Evolutionary conservation across 257 asterid genomes (phyloP), one percentile per base, ranked within the genome.

Genomic region (Jacaranda copaia): DNA sequence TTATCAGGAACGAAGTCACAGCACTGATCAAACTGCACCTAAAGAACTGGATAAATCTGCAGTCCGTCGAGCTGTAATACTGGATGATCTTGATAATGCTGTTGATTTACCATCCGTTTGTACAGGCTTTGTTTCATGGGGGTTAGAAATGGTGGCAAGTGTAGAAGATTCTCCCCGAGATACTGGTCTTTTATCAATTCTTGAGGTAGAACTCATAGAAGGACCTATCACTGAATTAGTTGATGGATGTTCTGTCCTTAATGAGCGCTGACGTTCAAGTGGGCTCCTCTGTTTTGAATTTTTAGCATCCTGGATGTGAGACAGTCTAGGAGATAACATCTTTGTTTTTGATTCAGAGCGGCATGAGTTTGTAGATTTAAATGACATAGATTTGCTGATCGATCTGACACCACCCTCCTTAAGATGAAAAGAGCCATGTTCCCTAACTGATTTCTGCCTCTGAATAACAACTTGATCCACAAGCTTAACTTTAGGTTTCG

Each of bases 401-500:
- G 96, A 81, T 90, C 90, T 88, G 62, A 64, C 71, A 49, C 63
- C 77, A 51, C 93, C 94, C 51, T 90, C 97, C 86, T 89, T 90
- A 35, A 25, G 78, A 49, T 85, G 90, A 56, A 82, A 81, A 67
- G 92, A 79, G 77, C 86, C 74, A 39, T 85, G 81, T 65, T 87
- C 97, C 65, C 87, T 91, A 51, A 77, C 86, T 62, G 90, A 82
- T 85, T 91, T 93, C 79, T 84, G 97, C 89, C 92, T 89, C 86
- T 77, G 93, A 65, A 84, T 81, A 75, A 79, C 80, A 84, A 81
- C 96, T 81, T 90, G 91, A 80, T 88, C 97, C 32, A 85, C 89
- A 75, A 84, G 97, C 83, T 86, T 89, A 81, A 87, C 89, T 77
- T 84, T 90, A 57, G 93, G 94, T 82, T 90, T 94, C 77, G 88